These are phyloP conservation scores for Linnemannia elongata DNA, from an alignment of 192 early-diverging fungal genomes.

Conservation along the genomic window DNA sequence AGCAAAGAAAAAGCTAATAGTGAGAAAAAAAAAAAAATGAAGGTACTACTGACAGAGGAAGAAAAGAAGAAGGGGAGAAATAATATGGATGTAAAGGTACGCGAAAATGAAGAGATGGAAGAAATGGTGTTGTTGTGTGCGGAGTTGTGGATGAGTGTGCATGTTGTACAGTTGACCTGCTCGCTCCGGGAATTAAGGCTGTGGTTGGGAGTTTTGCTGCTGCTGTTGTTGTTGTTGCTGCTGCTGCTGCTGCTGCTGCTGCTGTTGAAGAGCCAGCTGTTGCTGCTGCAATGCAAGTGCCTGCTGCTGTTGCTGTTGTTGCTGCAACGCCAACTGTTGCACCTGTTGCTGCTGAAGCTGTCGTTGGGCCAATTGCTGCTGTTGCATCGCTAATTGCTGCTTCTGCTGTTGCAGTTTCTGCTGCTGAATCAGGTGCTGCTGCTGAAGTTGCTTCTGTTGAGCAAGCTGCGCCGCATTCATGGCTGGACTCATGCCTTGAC, in stretches of 20 bases:
- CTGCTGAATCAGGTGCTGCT: slow-evolving; percentile 35
- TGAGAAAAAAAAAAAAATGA: not conserved
- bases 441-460: slow-evolving; percentile 36
- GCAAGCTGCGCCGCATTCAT: slow-evolving; percentile 38
- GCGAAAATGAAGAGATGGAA: slow-evolving; percentile 1
- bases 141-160: not conserved
- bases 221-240: slow-evolving; percentile 25
- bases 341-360: slow-evolving; percentile 34
- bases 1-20: not conserved
- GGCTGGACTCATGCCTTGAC: slow-evolving; percentile 30
- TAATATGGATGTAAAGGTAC: not conserved
- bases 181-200: not conserved
- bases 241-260: slow-evolving; percentile 37
- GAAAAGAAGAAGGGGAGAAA: not conserved
- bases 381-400: slow-evolving; percentile 20
- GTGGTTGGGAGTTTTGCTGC: slow-evolving; percentile 8
- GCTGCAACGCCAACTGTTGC: slow-evolving; percentile 32
- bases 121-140: not conserved
- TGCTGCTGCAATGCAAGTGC: slow-evolving; percentile 33
- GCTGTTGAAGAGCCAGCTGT: slow-evolving; percentile 44
- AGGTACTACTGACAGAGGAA: not conserved
- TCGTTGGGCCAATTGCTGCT: slow-evolving; percentile 36
- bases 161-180: slow-evolving; percentile 9
- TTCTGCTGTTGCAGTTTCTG: slow-evolving; percentile 39
- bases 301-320: slow-evolving; percentile 45